Conservation (phyloP, 768 basidiomycete genomes). For the Mycena pura region DNA sequence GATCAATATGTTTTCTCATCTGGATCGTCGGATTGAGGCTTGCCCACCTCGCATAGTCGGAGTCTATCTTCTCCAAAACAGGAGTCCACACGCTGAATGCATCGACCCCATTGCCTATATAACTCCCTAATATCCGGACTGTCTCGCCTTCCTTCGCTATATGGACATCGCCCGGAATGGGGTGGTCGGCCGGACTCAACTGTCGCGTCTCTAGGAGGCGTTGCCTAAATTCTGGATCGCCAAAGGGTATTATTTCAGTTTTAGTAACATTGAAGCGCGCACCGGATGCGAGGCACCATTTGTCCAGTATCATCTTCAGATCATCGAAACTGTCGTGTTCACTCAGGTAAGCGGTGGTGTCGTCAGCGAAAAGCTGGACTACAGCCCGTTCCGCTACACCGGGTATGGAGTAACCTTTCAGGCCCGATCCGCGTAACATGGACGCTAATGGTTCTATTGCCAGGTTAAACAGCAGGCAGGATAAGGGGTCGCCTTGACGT, state of each 20-base stretch:
- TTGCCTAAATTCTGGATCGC: slow-evolving; percentile 26
- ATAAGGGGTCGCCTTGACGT: no score
- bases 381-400: no score
- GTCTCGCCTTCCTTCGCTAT: slow-evolving; percentile 38
- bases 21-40: slow-evolving; percentile 39
- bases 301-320: no score
- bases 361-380: no score
- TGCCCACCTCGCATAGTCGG: slow-evolving; percentile 30
- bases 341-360: no score
- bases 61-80: slow-evolving; percentile 33
- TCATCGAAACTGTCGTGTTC: no score
- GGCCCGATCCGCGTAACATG: no score
- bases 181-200: neutral
- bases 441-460: no score
- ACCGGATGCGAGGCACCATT: slow-evolving; percentile 49
- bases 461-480: no score
- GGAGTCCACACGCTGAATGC: slow-evolving; percentile 33
- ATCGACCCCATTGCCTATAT: slow-evolving; percentile 36
- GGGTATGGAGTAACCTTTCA: no score
- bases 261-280: slow-evolving; percentile 51
- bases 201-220: no score
- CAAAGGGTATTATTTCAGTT: slow-evolving; percentile 46
- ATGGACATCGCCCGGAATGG: slow-evolving; percentile 27
- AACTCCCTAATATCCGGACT: slow-evolving; percentile 39
- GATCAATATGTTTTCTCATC: no score